These are phyloP conservation scores for Neltuma alba DNA, from an alignment of 306 rosid genomes.

Conservation along the genomic window DNA sequence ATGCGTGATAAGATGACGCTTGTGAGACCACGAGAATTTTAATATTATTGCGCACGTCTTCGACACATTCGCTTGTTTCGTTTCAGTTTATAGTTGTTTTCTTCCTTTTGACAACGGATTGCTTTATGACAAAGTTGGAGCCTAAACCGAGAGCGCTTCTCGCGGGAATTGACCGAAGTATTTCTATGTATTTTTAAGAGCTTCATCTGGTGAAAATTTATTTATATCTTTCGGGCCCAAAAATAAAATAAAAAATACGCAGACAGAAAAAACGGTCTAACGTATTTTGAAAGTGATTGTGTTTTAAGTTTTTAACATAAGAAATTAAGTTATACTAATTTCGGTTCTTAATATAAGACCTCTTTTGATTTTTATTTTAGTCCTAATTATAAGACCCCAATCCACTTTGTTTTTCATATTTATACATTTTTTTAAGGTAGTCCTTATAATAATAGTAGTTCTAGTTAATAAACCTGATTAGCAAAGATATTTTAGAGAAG, in stretches of 20 bases:
- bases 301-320: too few relatives aligned
- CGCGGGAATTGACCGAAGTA: neutral
- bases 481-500: too few relatives aligned
- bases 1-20: constrained; percentile 16
- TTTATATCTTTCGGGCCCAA: neutral
- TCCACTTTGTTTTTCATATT: too few relatives aligned
- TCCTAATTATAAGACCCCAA: too few relatives aligned
- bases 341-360: too few relatives aligned
- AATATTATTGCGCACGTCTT: neutral
- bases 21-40: constrained; percentile 35
- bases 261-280: too few relatives aligned
- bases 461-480: too few relatives aligned
- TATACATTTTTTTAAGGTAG: too few relatives aligned
- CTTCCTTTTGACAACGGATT: neutral
- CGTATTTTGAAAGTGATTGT: neutral
- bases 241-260: too few relatives aligned
- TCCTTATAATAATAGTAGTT: too few relatives aligned
- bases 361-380: too few relatives aligned
- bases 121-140: neutral
- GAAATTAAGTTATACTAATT: neutral
- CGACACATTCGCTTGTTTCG: neutral
- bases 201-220: neutral
- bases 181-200: neutral
- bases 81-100: neutral
- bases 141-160: neutral